Evolutionary conservation across 139 green algal genomes (phyloP).

Genomic region (Coelastrella sp.): DNA sequence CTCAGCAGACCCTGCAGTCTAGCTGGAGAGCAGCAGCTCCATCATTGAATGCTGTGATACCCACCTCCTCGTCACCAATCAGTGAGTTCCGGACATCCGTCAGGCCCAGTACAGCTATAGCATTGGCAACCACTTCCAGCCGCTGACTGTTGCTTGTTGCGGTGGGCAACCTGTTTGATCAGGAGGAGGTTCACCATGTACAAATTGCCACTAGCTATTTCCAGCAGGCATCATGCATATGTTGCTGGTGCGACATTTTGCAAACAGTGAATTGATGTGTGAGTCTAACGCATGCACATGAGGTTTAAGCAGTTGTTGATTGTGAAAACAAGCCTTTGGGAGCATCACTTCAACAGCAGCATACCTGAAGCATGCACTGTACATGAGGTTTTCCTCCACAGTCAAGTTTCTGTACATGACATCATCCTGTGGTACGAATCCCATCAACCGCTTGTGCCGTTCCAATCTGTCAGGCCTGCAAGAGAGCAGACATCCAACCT

Average conservation of each 20-base stretch:
- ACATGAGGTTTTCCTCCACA: constrained; percentile 74
- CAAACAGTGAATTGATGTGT: too few species aligned
- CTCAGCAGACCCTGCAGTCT: too few species aligned
- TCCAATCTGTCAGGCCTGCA: constrained; percentile 51
- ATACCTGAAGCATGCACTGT: constrained; percentile 50
- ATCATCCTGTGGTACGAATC: constrained; percentile 82
- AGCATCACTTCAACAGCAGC: too few species aligned
- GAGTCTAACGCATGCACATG: too few species aligned
- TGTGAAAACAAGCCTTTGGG: too few species aligned
- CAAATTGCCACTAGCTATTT: too few species aligned
- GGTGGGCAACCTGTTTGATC: constrained; percentile 55
- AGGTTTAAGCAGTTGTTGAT: too few species aligned
- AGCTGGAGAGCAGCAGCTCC: too few species aligned
- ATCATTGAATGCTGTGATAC: too few species aligned
- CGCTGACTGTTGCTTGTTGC: constrained; percentile 48
- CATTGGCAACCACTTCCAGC: constrained; percentile 23
- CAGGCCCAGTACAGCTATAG: constrained; percentile 43
- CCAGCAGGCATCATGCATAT: too few species aligned
- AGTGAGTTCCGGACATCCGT: constrained; percentile 45
- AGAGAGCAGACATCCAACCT: neutral
- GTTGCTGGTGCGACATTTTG: too few species aligned
- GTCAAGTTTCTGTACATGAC: constrained; percentile 69
- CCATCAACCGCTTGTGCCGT: constrained; percentile 54
- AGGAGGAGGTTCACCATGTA: too few species aligned
- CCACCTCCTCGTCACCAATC: constrained; percentile 60